Evolutionary conservation across 176 grass and related monocot genomes (phyloP).

Genomic region (Saccharum officinarum): DNA sequence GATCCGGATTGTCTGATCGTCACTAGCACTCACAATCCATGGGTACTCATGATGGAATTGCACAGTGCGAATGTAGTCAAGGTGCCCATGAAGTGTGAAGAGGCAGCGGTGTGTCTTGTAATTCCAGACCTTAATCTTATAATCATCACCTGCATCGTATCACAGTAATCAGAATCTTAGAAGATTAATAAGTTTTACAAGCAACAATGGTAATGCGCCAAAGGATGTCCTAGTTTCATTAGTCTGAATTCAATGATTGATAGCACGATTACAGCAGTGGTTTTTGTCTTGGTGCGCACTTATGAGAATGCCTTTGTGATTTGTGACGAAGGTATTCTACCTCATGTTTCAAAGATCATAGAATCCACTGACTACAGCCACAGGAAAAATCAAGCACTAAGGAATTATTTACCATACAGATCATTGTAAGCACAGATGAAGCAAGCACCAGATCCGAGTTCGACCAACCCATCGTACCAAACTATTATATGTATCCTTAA

Average conservation of each 20-base stretch:
- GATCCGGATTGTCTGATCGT: conserved; percentile 85
- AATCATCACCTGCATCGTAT: conserved; percentile 82
- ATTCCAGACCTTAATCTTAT: conserved; percentile 99
- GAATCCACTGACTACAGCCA: neutral
- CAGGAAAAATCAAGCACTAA: neutral
- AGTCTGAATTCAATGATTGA: neutral
- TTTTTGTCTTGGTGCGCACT: neutral
- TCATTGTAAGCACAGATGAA: neutral
- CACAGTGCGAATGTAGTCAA: conserved; percentile 96
- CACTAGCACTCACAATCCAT: conserved; percentile 81
- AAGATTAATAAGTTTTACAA: neutral
- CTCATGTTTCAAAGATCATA: neutral
- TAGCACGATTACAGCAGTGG: neutral
- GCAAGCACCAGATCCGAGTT: conserved; percentile 44
- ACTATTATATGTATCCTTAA: conserved; percentile 6
- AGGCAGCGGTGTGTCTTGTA: conserved; percentile 98
- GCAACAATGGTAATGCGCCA: neutral
- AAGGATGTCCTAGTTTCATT: neutral
- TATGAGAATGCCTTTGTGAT: neutral
- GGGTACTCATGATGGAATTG: conserved; percentile 90
- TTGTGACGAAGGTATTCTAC: conserved; percentile 1
- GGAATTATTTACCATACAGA: neutral
- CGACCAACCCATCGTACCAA: conserved; percentile 32
- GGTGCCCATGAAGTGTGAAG: conserved; percentile 93
- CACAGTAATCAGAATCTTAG: conserved; percentile 12